These are phyloP conservation scores for Blastobotrys indianensis DNA, from an alignment of 1,139 yeast genomes.

Conservation along the genomic window DNA sequence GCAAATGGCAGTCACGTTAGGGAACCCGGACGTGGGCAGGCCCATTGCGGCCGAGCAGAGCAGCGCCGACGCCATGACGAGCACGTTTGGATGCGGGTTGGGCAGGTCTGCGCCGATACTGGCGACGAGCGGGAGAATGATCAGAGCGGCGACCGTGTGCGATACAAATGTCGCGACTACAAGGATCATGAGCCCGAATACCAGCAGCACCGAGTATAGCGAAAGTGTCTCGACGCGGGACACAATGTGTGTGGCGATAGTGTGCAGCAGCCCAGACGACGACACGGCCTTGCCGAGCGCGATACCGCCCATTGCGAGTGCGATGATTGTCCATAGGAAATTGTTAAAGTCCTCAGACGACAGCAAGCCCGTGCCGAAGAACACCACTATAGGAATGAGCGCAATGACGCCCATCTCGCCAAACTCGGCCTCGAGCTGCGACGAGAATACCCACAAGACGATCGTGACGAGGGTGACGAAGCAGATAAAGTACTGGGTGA, in stretches of 20 bases:
- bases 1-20: constrained; percentile 91
- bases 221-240: constrained; percentile 49
- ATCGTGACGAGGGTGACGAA: constrained; percentile 66
- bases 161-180: constrained; percentile 90
- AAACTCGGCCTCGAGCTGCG: constrained; percentile 57
- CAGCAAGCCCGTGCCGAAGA: constrained; percentile 82
- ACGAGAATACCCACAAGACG: constrained; percentile 78
- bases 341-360: constrained; percentile 85
- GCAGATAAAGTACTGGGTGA: constrained; percentile 66
- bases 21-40: constrained; percentile 93
- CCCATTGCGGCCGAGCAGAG: constrained; percentile 94
- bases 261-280: constrained; percentile 75
- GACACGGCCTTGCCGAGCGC: constrained; percentile 90
- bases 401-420: constrained; percentile 93
- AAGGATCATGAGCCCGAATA: constrained; percentile 73
- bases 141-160: constrained; percentile 93
- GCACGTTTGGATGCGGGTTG: constrained; percentile 61
- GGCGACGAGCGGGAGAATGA: constrained; percentile 79
- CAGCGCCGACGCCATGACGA: constrained; percentile 80
- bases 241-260: constrained; percentile 69
- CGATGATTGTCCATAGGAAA: constrained; percentile 89
- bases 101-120: constrained; percentile 73
- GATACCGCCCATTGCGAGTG: constrained; percentile 94
- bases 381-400: constrained; percentile 70
- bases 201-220: constrained; percentile 60